Evolutionary conservation across 352 stramenopile genomes (phyloP), one percentile per base, ranked within the genome.

Genomic region (Pythium phragmitis): DNA sequence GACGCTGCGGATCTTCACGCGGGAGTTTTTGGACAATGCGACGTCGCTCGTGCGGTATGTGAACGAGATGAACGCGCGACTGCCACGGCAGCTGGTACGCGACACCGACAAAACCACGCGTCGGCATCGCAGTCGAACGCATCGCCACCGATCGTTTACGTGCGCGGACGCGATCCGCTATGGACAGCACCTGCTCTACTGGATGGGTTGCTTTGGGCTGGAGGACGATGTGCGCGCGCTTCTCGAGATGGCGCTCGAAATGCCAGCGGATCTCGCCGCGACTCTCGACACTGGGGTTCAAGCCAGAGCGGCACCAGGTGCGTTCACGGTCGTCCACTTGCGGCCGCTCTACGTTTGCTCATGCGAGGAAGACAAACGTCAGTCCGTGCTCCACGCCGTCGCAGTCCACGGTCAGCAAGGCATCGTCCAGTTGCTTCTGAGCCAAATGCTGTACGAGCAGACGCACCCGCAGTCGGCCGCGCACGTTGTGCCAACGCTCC

Each of bases 111-210:
- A 58, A 16, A 19, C 37, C 6, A 55, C 14, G 49, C 13, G 19
- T 8, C 7, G 34, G 26, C 30, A n/a, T 46, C 39, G 17, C 39
- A 47, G 47, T 7, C 17, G 19, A 26, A 47, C 52, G 0, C 57
- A 39, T 57, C 60, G 51, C 41, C 53, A 28, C 46, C 64, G 45
- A 1, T 36, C 45, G 23, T 82, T 83, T 47, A 70, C 67, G 7
- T 58, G 60, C 23, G 60, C 65, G 0, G 78, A 88, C 43, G 79
- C 71, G 13, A 70, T 89, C 34, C 80, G 84, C 0, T 93, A 93
- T 36, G 84, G 82, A 3, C 84, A 93, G 62, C 84, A 93, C 42
- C 53, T 93, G 55, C 63, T 93, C 11, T 93, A 90, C 59, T 93
- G 84, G 80, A 76, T 72, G 21, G 79, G 75, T 26, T 88, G 84